These are phyloP conservation scores for Didymella keratinophila DNA, from an alignment of 2,329 filamentous ascomycete species.

Conservation along the genomic window DNA sequence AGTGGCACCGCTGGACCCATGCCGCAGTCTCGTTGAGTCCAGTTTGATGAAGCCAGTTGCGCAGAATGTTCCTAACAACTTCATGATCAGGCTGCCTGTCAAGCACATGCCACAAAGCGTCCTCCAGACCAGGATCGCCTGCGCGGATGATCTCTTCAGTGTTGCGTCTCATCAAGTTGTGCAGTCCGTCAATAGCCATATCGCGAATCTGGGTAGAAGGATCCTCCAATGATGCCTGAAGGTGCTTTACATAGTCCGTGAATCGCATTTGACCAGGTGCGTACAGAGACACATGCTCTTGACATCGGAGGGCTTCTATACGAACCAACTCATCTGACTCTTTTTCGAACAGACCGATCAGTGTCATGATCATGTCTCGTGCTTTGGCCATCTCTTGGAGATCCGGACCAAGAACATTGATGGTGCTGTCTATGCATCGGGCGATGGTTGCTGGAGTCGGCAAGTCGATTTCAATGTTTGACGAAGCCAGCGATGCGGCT, in stretches of 20 bases:
- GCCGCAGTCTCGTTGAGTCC: constrained; percentile 77
- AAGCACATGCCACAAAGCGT: constrained; percentile 88
- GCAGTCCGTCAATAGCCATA: constrained; percentile 84
- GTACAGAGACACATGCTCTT: constrained; percentile 92
- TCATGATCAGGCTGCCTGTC: constrained; percentile 79
- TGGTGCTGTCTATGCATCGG: constrained; percentile 89
- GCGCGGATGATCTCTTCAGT: constrained; percentile 81
- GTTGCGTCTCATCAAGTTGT: constrained; percentile 94
- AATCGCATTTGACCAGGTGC: constrained; percentile 89
- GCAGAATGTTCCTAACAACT: constrained; percentile 84
- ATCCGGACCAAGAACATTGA: constrained; percentile 95
- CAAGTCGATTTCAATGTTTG: constrained; percentile 87
- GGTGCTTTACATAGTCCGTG: constrained; percentile 77
- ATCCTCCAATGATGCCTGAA: constrained; percentile 81
- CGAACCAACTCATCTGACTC: constrained; percentile 76
- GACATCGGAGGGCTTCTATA: constrained; percentile 78
- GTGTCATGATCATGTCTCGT: constrained; percentile 87
- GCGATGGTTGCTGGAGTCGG: constrained; percentile 84
- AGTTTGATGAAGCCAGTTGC: constrained; percentile 93
- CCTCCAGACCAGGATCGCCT: constrained; percentile 81
- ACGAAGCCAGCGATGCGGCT: constrained; percentile 78
- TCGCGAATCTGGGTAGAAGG: constrained; percentile 74
- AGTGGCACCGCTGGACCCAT: constrained; percentile 92
- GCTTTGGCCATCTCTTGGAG: constrained; percentile 91
- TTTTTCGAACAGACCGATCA: constrained; percentile 82